phyloP scores from a whole-genome alignment of 495 filamentous ascomycete genomes.

The Jackrogersella multiformis region DNA sequence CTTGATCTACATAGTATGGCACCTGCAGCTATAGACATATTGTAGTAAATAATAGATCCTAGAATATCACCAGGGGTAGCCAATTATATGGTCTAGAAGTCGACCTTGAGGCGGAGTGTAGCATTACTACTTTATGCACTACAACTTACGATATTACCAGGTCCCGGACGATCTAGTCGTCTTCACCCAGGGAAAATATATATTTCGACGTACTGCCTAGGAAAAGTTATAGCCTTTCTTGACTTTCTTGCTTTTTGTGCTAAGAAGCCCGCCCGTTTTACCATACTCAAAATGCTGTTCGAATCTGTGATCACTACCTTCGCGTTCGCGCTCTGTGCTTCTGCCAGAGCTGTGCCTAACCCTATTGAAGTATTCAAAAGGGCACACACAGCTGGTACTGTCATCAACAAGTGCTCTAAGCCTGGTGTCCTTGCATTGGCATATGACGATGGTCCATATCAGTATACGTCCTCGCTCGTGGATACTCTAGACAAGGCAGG shows the following conservation, averaged over 20 bases:
- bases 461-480: constrained; percentile 47
- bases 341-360: constrained; percentile 45
- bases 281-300: constrained; percentile 42
- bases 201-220: background rate
- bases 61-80: constrained; percentile 2
- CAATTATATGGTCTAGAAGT: constrained; percentile 31
- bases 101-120: constrained; percentile 15
- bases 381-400: constrained; percentile 48
- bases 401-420: constrained; percentile 54
- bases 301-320: constrained; percentile 39
- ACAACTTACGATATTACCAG: constrained; percentile 27
- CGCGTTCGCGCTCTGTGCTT: constrained; percentile 45
- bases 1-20: background rate
- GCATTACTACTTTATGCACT: constrained; percentile 18
- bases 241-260: background rate
- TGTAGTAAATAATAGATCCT: constrained; percentile 10
- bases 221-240: background rate
- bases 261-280: background rate
- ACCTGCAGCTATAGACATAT: constrained; percentile 8
- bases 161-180: constrained; percentile 17
- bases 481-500: constrained; percentile 48
- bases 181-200: constrained; percentile 5
- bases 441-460: constrained; percentile 78
- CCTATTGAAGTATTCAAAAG: constrained; percentile 52
- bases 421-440: constrained; percentile 61